These are phyloP conservation scores for Barnettozyma sucrosica DNA, from an alignment of 805 yeast species.

Conservation along the genomic window DNA sequence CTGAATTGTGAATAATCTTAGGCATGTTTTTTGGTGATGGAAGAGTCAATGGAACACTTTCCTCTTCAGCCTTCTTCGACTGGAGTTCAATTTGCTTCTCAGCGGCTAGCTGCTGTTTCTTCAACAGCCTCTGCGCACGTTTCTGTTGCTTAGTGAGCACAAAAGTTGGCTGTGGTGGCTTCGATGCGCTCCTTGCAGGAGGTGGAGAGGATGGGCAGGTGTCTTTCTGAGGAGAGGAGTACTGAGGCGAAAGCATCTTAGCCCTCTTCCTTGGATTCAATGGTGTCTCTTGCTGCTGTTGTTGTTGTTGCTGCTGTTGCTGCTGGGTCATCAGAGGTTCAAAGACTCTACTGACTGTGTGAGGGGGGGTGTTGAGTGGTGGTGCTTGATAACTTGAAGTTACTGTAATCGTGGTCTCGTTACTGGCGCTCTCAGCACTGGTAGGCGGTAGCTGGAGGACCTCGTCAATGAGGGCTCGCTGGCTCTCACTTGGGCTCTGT, in stretches of 20 bases:
- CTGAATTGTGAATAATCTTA: conserved; percentile 15
- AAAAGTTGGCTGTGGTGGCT: conserved; percentile 24
- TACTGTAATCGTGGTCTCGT: neutral
- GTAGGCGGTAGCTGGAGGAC: neutral
- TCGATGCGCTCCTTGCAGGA: conserved; percentile 9
- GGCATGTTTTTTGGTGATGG: conserved; percentile 26
- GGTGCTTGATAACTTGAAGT: neutral
- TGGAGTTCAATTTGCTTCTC: conserved; percentile 5
- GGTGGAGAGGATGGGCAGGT: conserved; percentile 3
- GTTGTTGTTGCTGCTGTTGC: neutral
- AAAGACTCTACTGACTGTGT: conserved; percentile 19
- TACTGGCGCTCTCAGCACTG: neutral
- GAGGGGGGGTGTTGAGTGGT: conserved; percentile 27
- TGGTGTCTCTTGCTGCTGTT: conserved; percentile 23
- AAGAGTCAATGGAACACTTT: neutral
- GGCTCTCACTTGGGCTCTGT: neutral
- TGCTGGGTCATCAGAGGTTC: neutral
- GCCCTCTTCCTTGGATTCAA: conserved; percentile 17
- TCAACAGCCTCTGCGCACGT: conserved; percentile 11
- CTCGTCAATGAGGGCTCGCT: neutral
- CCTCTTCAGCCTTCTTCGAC: conserved; percentile 2
- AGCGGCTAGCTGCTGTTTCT: conserved; percentile 1
- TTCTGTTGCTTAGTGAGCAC: conserved; percentile 13
- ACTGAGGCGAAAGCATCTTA: conserved; percentile 24
- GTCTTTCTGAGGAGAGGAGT: conserved; percentile 22